Evolutionary conservation across 2,329 filamentous ascomycete species (phyloP).

Genomic region (Xylariaceae sp.): DNA sequence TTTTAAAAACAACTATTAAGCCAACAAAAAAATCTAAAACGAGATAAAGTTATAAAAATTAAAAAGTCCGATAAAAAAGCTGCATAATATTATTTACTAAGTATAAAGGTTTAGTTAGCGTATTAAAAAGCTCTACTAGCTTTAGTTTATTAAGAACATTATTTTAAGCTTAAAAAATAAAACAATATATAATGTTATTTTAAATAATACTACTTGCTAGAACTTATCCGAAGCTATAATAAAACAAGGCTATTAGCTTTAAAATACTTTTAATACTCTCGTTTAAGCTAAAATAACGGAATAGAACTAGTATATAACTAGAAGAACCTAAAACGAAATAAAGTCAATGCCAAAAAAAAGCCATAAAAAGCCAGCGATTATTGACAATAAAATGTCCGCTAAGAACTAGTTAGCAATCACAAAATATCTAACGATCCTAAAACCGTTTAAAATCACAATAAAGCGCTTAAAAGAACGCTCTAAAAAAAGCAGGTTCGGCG

Average conservation of each 20-base stretch:
- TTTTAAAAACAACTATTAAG: background rate
- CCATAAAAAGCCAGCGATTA: background rate
- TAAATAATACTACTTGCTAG: background rate
- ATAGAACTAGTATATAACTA: background rate
- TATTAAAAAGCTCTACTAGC: background rate
- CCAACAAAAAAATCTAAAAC: background rate
- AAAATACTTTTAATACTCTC: background rate
- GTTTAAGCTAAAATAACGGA: background rate
- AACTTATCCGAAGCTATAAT: background rate
- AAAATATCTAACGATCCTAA: background rate
- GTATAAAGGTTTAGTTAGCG: background rate
- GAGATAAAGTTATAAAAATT: background rate
- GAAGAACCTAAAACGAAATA: background rate
- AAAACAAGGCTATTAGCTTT: background rate
- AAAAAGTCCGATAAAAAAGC: background rate
- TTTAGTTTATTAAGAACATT: background rate
- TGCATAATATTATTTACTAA: background rate
- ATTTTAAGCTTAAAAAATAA: background rate
- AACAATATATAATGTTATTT: background rate
- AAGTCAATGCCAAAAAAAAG: background rate
- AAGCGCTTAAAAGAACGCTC: background rate
- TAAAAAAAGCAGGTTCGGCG: background rate
- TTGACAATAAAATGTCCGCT: background rate
- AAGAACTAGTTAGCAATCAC: background rate
- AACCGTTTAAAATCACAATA: background rate